A percentile compares a stretch with the other conserved stretches of the same genome.
These are phyloP conservation scores for Leishmania gerbilli DNA, from an alignment of 208 protist genomes.

Conservation along the genomic window DNA sequence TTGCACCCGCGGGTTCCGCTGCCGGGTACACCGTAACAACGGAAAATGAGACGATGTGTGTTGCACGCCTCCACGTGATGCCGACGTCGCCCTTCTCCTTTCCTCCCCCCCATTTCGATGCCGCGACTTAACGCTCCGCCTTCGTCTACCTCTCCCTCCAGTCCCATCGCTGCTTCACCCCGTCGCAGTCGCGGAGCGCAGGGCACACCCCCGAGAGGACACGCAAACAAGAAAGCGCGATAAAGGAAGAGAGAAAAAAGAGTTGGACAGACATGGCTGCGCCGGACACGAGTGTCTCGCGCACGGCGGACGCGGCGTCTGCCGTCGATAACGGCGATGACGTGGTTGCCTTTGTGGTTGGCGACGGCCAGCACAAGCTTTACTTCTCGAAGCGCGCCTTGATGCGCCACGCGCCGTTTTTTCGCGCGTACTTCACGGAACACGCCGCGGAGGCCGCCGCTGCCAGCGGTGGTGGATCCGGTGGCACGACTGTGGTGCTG, in stretches of 20 bases:
- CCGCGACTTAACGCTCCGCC: neutral
- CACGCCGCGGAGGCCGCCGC: neutral
- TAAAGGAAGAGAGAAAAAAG: neutral
- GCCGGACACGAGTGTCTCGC: neutral
- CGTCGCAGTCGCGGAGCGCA: neutral
- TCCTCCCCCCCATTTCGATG: neutral
- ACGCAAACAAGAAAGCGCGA: neutral
- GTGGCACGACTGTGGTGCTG: conserved; percentile 13
- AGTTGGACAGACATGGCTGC: neutral
- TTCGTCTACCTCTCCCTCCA: neutral
- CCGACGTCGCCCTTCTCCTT: neutral
- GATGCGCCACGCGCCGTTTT: conserved; percentile 20
- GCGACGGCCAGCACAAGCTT: conserved; percentile 6
- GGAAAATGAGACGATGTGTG: neutral
- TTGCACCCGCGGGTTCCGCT: neutral
- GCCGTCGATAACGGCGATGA: conserved; percentile 5
- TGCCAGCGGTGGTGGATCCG: neutral
- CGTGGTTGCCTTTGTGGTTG: conserved; percentile 21
- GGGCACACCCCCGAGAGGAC: neutral
- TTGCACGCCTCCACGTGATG: neutral
- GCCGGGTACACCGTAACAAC: neutral
- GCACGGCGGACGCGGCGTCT: neutral
- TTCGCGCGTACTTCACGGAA: conserved; percentile 17
- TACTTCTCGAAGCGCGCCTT: conserved; percentile 24
- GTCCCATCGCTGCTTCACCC: neutral